phyloP scores from a whole-genome alignment of 1,284 basidiomycete species.

The Ustilago lituana region DNA sequence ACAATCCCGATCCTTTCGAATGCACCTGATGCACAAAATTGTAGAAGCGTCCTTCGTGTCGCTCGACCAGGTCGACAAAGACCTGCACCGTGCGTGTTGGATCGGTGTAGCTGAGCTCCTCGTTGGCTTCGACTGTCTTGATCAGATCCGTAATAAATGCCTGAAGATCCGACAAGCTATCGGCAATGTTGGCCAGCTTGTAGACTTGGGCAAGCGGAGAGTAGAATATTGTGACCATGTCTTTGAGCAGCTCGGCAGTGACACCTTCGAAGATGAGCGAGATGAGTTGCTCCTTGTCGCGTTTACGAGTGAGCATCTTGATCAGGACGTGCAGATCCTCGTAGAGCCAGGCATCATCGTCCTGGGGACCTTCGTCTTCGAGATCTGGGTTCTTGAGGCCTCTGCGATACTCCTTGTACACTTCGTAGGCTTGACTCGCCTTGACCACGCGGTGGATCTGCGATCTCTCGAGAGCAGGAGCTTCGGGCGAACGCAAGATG shows the following conservation, averaged over 20 bases:
- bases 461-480: constrained; percentile 70
- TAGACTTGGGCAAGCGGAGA: constrained; percentile 97
- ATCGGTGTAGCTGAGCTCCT: constrained; percentile 85
- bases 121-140: constrained; percentile 88
- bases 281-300: constrained; percentile 91
- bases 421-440: constrained; percentile 61
- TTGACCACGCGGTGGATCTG: constrained; percentile 63
- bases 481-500: constrained; percentile 82
- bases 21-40: constrained; percentile 98
- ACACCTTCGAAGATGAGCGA: constrained; percentile 95
- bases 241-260: constrained; percentile 93
- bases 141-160: constrained; percentile 96
- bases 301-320: constrained; percentile 71
- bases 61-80: constrained; percentile 90
- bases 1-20: constrained; percentile 92
- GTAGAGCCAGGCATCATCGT: constrained; percentile 66
- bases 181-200: constrained; percentile 94
- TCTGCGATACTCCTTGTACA: constrained; percentile 59
- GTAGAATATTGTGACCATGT: constrained; percentile 99
- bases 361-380: constrained; percentile 73
- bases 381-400: constrained; percentile 56
- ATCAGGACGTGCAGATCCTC: constrained; percentile 65
- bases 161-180: constrained; percentile 90
- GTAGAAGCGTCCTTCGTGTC: constrained; percentile 96
- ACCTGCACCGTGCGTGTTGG: constrained; percentile 87